Base-by-base conservation (phyloP, 2,329 filamentous ascomycete species). In the Thelonectria discophora region DNA sequence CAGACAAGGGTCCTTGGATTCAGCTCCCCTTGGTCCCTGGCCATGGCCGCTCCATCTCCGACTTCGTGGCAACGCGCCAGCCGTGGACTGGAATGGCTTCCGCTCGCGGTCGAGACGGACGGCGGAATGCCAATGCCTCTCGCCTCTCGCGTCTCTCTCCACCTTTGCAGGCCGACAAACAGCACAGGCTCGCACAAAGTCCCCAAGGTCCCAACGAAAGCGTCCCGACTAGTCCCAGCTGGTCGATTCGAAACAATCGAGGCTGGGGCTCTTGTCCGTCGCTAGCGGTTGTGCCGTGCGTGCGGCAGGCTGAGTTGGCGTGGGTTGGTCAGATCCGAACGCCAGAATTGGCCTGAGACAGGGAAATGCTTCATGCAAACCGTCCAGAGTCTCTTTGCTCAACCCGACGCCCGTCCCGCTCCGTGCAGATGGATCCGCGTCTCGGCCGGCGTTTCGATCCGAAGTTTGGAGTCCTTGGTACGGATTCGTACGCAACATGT, bases 281-380 rank as follows among this genome's bases (percentile, higher is more conserved):
- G 37, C 57, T 62, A 56, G 32, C 53, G 32, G 37, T 21, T 49
- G 50, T 40, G 55, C 40, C 18, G 54, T 65, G 58, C 18, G 54
- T 65, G 58, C 55, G 57, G 57, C 55, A 57, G 56, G 52, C 47
- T 62, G 59, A 37, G 55, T 21, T 66, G 50, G 61, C 48, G 58
- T 55, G 46, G 27, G 27, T 30, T 30, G 27, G 46, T 46, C 52
- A 61, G 55, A 37, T 43, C 49, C 46, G 61, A 54, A 54, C 61
- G 56, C 62, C 65, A 60, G 58, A 64, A 56, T 55, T 34, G 61
- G 55, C 55, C 62, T 68, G 63, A 63, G 65, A 69, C 66, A 66
- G 21, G 42, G 42, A 52, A 55, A 52, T 50, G 24, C 37, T 51
- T 46, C 52, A 60, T 52, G 54, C 58, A 47, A 52, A 51, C 20